phyloP scores from a whole-genome alignment of 768 basidiomycete genomes.

The Russula sp. region DNA sequence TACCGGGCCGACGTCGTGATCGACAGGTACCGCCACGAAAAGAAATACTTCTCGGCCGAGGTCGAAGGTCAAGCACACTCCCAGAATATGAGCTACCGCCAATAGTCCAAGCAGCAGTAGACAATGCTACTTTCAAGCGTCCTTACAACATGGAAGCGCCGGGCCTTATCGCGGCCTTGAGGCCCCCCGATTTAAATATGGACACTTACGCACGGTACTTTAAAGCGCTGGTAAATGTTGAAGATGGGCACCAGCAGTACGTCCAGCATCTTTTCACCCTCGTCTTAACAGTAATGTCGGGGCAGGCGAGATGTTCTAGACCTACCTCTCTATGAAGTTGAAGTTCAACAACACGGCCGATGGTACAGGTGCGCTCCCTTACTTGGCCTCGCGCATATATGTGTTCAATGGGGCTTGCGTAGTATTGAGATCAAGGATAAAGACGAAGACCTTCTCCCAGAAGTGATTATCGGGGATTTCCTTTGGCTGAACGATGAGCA shows the following conservation, averaged over 20 bases:
- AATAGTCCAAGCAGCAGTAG: constrained; percentile 2
- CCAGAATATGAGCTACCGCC: constrained; percentile 13
- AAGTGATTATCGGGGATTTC: constrained; percentile 11
- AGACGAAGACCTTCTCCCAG: constrained; percentile 17
- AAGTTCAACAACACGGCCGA: background rate
- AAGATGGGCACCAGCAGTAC: constrained; percentile 44
- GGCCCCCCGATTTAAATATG: background rate
- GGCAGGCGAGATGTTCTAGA: constrained; percentile 1
- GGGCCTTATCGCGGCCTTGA: background rate
- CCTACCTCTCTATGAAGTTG: background rate
- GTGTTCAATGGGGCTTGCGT: background rate
- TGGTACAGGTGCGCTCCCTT: background rate
- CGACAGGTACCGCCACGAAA: background rate
- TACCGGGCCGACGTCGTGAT: background rate
- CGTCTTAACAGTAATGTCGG: constrained; percentile 31
- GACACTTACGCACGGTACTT: constrained; percentile 11
- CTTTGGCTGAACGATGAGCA: constrained; percentile 14
- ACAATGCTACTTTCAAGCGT: background rate
- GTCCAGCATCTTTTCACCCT: constrained; percentile 27
- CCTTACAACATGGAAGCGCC: constrained; percentile 1
- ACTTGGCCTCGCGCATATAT: background rate
- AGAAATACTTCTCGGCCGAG: background rate
- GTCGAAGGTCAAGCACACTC: background rate
- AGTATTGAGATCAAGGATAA: constrained; percentile 13
- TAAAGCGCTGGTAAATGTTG: constrained; percentile 9